Evolutionary conservation across 108 stramenopile species (phyloP).

Genomic region (Nitzschia sp.): DNA sequence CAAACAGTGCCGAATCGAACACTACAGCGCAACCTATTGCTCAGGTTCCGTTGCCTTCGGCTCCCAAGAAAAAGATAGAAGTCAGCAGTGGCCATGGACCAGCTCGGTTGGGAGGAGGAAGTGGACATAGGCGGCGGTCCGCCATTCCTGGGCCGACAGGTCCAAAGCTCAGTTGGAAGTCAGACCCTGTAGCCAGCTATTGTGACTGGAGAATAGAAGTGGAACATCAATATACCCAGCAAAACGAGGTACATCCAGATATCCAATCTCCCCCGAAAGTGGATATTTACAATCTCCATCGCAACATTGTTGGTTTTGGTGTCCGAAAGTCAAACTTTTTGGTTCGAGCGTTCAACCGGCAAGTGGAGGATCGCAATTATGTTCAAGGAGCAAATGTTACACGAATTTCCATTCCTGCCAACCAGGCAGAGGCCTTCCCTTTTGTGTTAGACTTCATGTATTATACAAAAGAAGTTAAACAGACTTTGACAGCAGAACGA

Average conservation of each 20-base stretch:
- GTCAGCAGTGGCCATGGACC: not conserved
- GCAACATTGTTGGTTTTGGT: slow-evolving; percentile 39
- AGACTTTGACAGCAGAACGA: slow-evolving; percentile 29
- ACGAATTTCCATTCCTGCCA: slow-evolving; percentile 14
- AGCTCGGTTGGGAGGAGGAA: slow-evolving; percentile 9
- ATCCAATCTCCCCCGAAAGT: not conserved
- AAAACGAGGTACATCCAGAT: not conserved
- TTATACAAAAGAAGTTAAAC: slow-evolving; percentile 35
- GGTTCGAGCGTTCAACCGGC: slow-evolving; percentile 10
- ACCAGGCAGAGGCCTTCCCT: slow-evolving; percentile 33
- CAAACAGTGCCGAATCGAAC: too few species aligned
- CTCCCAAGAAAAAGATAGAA: slow-evolving; percentile 1
- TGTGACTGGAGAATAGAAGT: slow-evolving; percentile 38
- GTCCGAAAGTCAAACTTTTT: slow-evolving; percentile 28
- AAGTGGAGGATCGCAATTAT: slow-evolving; percentile 8
- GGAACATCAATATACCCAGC: not conserved
- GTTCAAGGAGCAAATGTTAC: slow-evolving; percentile 10
- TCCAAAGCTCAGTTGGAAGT: slow-evolving; percentile 35
- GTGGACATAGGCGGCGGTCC: not conserved
- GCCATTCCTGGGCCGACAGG: not conserved
- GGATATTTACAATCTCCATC: slow-evolving; percentile 36
- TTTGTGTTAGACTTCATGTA: slow-evolving; percentile 42
- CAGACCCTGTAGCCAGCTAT: slow-evolving; percentile 31
- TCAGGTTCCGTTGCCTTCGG: too few species aligned
- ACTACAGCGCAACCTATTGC: too few species aligned